Percentiles rank a stretch among this genome's conserved stretches.
Evolutionary conservation across 805 yeast species (phyloP).

Genomic region (Sungouiozyma ichnusensis): DNA sequence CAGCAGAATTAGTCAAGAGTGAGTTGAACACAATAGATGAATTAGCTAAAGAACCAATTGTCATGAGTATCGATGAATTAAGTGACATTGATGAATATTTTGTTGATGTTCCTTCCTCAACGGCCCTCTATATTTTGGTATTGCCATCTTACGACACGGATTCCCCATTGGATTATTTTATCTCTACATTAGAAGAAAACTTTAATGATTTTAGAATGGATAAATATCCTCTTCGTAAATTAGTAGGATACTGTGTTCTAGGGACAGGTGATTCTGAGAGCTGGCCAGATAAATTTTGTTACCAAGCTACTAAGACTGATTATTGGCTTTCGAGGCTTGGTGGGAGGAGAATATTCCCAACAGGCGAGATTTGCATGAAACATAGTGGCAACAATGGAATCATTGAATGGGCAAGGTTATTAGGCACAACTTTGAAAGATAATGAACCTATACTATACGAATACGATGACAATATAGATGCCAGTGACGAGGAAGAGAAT

Average conservation of each 20-base stretch:
- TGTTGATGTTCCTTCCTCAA: conserved; percentile 46
- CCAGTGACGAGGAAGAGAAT: conserved; percentile 32
- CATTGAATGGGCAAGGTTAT: conserved; percentile 54
- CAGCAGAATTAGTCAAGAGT: conserved; percentile 44
- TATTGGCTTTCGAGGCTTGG: conserved; percentile 71
- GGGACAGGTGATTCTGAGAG: conserved; percentile 85
- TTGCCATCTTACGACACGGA: conserved; percentile 89
- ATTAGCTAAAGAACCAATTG: conserved; percentile 35
- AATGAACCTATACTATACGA: conserved; percentile 58
- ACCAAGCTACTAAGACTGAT: conserved; percentile 71
- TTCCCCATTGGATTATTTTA: conserved; percentile 80
- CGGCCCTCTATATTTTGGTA: conserved; percentile 57
- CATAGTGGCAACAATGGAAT: conserved; percentile 49
- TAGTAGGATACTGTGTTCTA: conserved; percentile 74
- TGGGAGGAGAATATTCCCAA: conserved; percentile 73
- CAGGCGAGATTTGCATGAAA: conserved; percentile 78
- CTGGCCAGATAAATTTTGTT: conserved; percentile 78
- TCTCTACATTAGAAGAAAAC: conserved; percentile 72
- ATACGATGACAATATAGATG: conserved; percentile 47
- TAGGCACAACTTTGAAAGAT: conserved; percentile 55
- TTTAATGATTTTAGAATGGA: conserved; percentile 79
- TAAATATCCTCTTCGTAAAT: conserved; percentile 57
- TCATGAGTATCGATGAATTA: conserved; percentile 67
- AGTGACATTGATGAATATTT: conserved; percentile 80
- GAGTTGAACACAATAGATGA: conserved; percentile 24